phyloP scores from a whole-genome alignment of 2,329 filamentous ascomycete species.

The Hortaea sp. region DNA sequence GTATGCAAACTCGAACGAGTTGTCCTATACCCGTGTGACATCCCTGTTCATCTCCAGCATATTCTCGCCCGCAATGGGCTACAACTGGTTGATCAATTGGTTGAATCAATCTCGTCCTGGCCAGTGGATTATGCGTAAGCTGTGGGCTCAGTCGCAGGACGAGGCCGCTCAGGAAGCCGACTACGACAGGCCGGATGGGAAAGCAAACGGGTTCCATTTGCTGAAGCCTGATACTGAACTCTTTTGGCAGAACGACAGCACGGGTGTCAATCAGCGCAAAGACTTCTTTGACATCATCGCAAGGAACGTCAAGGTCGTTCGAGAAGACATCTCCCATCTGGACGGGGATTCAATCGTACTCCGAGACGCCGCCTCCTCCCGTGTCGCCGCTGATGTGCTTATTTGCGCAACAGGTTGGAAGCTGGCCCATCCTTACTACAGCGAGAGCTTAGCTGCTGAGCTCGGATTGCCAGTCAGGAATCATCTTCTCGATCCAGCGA shows the following conservation, averaged over 20 bases:
- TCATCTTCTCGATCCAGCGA: not conserved
- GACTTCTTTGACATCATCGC: conserved; percentile 9
- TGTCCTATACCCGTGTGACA: not conserved
- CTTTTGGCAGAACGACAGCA: conserved; percentile 1
- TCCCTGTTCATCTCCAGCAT: conserved; percentile 1
- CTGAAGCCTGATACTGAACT: not conserved
- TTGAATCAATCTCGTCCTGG: not conserved
- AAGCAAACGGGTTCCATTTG: not conserved
- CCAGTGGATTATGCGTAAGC: not conserved
- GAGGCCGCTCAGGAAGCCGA: not conserved
- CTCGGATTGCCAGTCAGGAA: conserved; percentile 4
- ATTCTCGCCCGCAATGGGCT: not conserved
- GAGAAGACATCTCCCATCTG: conserved; percentile 4
- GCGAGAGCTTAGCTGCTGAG: not conserved
- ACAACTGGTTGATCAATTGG: conserved; percentile 1
- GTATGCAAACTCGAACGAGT: conserved; percentile 1
- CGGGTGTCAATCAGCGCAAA: conserved; percentile 6
- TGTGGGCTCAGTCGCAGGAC: conserved; percentile 2
- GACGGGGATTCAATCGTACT: not conserved
- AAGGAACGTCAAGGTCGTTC: conserved; percentile 5
- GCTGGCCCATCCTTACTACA: conserved; percentile 2
- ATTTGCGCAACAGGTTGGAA: conserved; percentile 11
- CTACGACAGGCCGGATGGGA: not conserved
- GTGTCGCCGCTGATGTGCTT: conserved; percentile 5
- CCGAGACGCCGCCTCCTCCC: not conserved